Conservation (phyloP, 78 protist genomes). For the Protostelium mycophagum region DNA sequence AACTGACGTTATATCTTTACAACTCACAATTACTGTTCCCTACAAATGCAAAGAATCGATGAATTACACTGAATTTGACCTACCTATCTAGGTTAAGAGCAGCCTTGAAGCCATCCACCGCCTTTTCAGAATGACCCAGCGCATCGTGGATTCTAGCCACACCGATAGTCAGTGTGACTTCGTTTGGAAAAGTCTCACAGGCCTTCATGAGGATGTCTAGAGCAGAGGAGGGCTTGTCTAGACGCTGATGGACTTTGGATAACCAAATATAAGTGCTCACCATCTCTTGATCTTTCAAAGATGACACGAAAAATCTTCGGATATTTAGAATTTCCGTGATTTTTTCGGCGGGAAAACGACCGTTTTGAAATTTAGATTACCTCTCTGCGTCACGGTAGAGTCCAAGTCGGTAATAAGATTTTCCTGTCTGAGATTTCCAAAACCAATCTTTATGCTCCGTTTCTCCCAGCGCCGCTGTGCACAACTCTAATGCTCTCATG, state of each 20-base stretch:
- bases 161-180: conserved; percentile 17
- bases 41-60: neutral
- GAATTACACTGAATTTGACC: neutral
- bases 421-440: conserved; percentile 80
- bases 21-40: no score
- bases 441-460: conserved; percentile 71
- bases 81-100: conserved; percentile 5
- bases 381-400: conserved; percentile 72
- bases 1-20: no score
- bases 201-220: conserved; percentile 27
- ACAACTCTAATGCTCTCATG: conserved; percentile 69
- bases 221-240: conserved; percentile 76
- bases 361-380: conserved; percentile 51
- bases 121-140: conserved; percentile 10
- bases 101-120: conserved; percentile 12
- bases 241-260: conserved; percentile 40
- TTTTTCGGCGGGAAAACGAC: no score
- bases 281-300: conserved; percentile 21
- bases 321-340: neutral
- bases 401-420: conserved; percentile 65
- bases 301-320: neutral
- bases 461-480: conserved; percentile 28
- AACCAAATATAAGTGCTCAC: conserved; percentile 44
- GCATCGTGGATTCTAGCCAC: conserved; percentile 63
- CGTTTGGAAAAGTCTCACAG: conserved; percentile 34